Percentiles rank a stretch among this genome's conserved stretches.
phyloP scores from a whole-genome alignment of 208 protist species.

The Trypanosoma lewisi region DNA sequence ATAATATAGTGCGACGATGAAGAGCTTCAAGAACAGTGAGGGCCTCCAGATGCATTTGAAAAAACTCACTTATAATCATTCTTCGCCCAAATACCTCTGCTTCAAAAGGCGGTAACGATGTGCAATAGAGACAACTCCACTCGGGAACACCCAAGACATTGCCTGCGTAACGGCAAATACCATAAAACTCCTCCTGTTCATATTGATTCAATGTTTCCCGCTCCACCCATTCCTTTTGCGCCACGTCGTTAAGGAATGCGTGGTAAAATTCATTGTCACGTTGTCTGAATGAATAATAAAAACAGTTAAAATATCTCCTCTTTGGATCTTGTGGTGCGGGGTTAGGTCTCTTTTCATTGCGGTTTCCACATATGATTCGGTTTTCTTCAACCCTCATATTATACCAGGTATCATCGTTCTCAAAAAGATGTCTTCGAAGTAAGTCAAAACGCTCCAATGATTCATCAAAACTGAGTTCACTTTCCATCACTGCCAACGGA shows the following conservation, averaged over 20 bases:
- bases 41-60: conserved; percentile 33
- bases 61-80: conserved; percentile 33
- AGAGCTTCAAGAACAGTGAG: conserved; percentile 28
- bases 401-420: conserved; percentile 21
- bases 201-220: conserved; percentile 13
- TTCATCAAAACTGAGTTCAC: conserved; percentile 8
- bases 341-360: background rate
- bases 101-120: conserved; percentile 22
- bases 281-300: conserved; percentile 40
- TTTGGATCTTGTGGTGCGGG: background rate
- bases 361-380: conserved; percentile 16
- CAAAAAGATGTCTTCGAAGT: conserved; percentile 3
- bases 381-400: conserved; percentile 26
- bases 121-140: conserved; percentile 17
- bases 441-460: conserved; percentile 19
- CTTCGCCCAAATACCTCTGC: conserved; percentile 26
- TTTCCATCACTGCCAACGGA: background rate
- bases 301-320: conserved; percentile 36
- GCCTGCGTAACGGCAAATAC: conserved; percentile 29
- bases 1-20: conserved; percentile 27
- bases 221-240: conserved; percentile 15
- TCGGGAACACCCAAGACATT: conserved; percentile 17
- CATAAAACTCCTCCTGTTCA: conserved; percentile 27
- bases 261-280: conserved; percentile 12
- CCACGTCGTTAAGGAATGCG: conserved; percentile 5